Evolutionary conservation across 2,329 filamentous ascomycete genomes (phyloP).

Genomic region (Aspergillus tanneri): DNA sequence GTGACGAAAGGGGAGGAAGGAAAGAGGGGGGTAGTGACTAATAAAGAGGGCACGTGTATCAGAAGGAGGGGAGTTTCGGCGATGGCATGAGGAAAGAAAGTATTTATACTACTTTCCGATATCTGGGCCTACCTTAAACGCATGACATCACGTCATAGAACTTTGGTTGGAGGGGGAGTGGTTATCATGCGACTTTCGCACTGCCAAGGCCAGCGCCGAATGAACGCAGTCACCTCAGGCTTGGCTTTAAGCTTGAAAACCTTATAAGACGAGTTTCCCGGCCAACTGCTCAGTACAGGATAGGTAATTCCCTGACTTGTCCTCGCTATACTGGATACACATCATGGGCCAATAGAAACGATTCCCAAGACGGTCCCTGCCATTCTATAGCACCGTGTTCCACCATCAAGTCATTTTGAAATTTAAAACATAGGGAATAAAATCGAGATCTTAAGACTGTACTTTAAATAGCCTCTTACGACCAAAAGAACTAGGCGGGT

Average conservation of each 20-base stretch:
- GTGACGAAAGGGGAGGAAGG: background rate
- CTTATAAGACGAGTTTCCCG: too few species aligned
- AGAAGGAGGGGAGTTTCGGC: background rate
- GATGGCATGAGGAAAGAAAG: background rate
- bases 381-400: background rate
- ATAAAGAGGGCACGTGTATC: background rate
- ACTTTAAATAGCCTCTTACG: constrained; percentile 27
- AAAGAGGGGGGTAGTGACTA: background rate
- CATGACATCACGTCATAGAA: constrained; percentile 35
- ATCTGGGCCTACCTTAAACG: constrained; percentile 14
- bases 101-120: constrained; percentile 25
- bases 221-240: background rate
- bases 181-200: constrained; percentile 12
- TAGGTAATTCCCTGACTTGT: too few species aligned
- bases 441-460: constrained; percentile 33
- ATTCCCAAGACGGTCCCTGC: too few species aligned
- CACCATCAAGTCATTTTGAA: background rate
- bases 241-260: background rate
- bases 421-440: constrained; percentile 23
- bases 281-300: too few species aligned
- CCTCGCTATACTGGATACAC: too few species aligned
- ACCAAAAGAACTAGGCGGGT: constrained; percentile 25
- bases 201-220: constrained; percentile 15
- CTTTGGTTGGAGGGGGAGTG: too few species aligned
- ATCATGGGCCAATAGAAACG: too few species aligned